phyloP scores from a whole-genome alignment of 768 basidiomycete genomes.

The Russula ochroleuca region DNA sequence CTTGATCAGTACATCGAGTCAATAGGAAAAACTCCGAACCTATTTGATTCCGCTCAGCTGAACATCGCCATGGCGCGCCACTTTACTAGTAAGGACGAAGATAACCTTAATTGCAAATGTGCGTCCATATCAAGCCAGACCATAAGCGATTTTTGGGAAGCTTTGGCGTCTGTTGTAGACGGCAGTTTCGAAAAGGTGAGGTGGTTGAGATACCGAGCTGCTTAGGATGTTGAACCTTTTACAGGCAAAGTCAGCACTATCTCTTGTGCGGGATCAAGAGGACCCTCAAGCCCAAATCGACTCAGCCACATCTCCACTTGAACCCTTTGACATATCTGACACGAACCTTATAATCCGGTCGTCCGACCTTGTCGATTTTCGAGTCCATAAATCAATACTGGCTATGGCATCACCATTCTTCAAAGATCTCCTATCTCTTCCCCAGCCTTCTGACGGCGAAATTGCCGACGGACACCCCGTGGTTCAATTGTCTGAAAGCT shows the following conservation, averaged over 20 bases:
- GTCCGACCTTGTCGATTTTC: slow-evolving; percentile 2
- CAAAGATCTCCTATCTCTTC: not conserved
- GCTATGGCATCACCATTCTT: slow-evolving; percentile 1
- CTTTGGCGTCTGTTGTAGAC: not conserved
- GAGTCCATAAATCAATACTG: slow-evolving; percentile 4
- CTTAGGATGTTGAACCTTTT: not conserved
- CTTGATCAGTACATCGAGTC: slow-evolving; percentile 3
- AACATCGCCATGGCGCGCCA: not conserved
- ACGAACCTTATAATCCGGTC: slow-evolving; percentile 3
- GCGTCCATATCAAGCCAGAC: not conserved
- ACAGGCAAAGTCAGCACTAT: slow-evolving; percentile 1
- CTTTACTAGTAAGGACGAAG: not conserved
- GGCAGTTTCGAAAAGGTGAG: not conserved
- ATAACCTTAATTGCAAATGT: not conserved
- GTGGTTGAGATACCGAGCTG: not conserved
- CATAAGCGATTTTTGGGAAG: slow-evolving; percentile 1
- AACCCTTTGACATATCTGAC: not conserved
- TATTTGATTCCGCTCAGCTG: slow-evolving; percentile 1
- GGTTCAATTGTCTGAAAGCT: not conserved
- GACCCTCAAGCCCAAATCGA: not conserved
- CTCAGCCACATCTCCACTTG: not conserved
- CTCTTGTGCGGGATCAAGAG: not conserved
- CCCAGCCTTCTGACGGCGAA: not conserved
- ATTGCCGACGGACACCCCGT: slow-evolving; percentile 3
- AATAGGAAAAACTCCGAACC: not conserved